Evolutionary conservation across 305 asterid species (phyloP).

Genomic region (Rubia peregrina): DNA sequence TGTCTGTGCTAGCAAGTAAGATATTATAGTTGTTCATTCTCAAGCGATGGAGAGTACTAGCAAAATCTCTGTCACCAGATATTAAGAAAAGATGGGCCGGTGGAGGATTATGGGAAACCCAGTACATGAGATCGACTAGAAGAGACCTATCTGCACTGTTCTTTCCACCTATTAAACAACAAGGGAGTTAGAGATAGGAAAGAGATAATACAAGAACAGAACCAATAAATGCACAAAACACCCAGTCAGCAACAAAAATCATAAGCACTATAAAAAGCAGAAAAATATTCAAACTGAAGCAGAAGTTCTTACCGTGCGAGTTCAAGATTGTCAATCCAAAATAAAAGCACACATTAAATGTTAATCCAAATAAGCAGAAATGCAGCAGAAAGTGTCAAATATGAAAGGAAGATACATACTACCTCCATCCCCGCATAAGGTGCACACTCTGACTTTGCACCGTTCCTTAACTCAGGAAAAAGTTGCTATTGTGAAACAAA

Average conservation of each 20-base stretch:
- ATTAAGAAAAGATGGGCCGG: slow-evolving; percentile 88
- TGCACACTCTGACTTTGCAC: neutral
- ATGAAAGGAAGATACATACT: neutral
- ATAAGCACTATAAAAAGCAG: neutral
- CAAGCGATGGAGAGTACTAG: slow-evolving; percentile 65
- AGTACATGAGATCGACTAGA: slow-evolving; percentile 81
- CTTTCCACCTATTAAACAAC: slow-evolving; percentile 60
- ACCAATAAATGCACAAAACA: neutral
- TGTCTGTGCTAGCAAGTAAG: slow-evolving; percentile 62
- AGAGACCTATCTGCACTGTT: slow-evolving; percentile 93
- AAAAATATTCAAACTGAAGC: neutral
- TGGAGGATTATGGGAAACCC: slow-evolving; percentile 97
- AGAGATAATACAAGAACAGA: neutral
- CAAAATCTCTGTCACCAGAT: slow-evolving; percentile 85
- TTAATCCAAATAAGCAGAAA: too few relatives aligned
- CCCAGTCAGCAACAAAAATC: neutral
- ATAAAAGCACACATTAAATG: neutral
- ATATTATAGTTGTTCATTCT: slow-evolving; percentile 90
- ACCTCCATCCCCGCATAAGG: too few relatives aligned
- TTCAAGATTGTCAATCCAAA: neutral
- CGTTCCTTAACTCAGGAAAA: too few relatives aligned
- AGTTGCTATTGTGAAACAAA: too few relatives aligned
- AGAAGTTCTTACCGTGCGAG: neutral
- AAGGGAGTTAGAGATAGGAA: neutral
- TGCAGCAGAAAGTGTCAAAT: neutral